Conservation (phyloP, 2,329 filamentous ascomycete species). For the Fusarium agapanthi region DNA sequence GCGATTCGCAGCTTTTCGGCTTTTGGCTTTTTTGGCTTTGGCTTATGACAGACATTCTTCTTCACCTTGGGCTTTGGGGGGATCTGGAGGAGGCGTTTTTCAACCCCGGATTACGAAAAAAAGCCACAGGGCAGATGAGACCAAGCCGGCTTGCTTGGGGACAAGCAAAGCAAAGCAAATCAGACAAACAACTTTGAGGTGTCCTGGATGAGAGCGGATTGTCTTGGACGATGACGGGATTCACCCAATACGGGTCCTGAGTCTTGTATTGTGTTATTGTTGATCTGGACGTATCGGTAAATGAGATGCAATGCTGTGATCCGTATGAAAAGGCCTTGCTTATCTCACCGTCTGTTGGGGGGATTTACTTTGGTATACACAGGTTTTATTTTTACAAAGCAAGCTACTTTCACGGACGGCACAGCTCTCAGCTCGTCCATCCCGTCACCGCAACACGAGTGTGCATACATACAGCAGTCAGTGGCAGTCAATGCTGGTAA, state of each 20-base stretch:
- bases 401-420: slow-evolving; percentile 3
- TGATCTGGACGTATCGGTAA: slow-evolving; percentile 16
- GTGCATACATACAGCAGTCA: not conserved
- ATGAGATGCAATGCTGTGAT: slow-evolving; percentile 2
- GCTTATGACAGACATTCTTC: not conserved
- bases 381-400: slow-evolving; percentile 9
- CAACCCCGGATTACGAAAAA: slow-evolving; percentile 30
- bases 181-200: slow-evolving; percentile 21
- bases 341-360: slow-evolving; percentile 23
- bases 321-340: slow-evolving; percentile 22
- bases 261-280: slow-evolving; percentile 1
- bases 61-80: not conserved
- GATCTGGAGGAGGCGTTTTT: slow-evolving; percentile 17
- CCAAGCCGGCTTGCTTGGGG: not conserved
- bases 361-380: not conserved
- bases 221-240: slow-evolving; percentile 20
- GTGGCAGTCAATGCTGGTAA: not conserved
- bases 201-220: slow-evolving; percentile 31
- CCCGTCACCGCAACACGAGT: slow-evolving; percentile 5
- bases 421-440: not conserved
- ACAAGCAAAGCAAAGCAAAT: not conserved
- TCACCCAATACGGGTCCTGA: slow-evolving; percentile 2
- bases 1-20: slow-evolving; percentile 7
- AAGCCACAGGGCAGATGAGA: slow-evolving; percentile 19
- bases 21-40: not conserved